Evolutionary conservation across 2,329 filamentous ascomycete species (phyloP), one percentile per base, ranked within the genome.

Genomic region (Alternaria sp.): DNA sequence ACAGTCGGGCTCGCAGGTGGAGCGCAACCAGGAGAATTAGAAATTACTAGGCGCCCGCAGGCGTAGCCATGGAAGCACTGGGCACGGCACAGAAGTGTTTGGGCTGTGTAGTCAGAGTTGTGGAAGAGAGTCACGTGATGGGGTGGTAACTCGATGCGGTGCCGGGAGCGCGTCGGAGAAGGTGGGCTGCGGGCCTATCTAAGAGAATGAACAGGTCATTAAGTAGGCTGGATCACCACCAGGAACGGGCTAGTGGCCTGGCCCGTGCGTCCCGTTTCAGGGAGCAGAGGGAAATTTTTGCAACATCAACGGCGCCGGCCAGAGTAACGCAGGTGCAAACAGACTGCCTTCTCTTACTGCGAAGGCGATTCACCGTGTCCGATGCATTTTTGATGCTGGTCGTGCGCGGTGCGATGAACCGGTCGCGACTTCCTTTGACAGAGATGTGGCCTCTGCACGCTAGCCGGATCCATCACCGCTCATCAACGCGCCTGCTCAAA

Each of bases 171-270:
- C 67, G 61, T 73, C 70, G 73, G 69, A 73, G 69, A 67, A 62
- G 66, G 71, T 73, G 73, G 73, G 69, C 72, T 72, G 69, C 68
- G 69, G 69, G 67, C 70, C 67, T 75, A 73, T 74, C 69, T 68
- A 67, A 65, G 62, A 65, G 62, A 65, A 65, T 65, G 55, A 65
- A 65, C 62, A 65, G 61, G 61, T 65, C 62, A 65, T 65, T 65
- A 65, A 65, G 62, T 65, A 65, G 59, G 62, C 62, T 65, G 62
- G 59, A 62, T 62, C 62, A 53, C 51, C 55, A 55, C 68, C 66
- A 62, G 58, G 63, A 68, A 63, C 50, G 67, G 57, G 59, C 70
- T 67, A 69, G 69, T 50, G 65, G 51, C 19, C 40, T 21, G 68
- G 66, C 59, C 71, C 68, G 63, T 66, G 68, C 60, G 45, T 54